phyloP scores from a whole-genome alignment of 345 rosid genomes.

The Rhodamnia argentea region DNA sequence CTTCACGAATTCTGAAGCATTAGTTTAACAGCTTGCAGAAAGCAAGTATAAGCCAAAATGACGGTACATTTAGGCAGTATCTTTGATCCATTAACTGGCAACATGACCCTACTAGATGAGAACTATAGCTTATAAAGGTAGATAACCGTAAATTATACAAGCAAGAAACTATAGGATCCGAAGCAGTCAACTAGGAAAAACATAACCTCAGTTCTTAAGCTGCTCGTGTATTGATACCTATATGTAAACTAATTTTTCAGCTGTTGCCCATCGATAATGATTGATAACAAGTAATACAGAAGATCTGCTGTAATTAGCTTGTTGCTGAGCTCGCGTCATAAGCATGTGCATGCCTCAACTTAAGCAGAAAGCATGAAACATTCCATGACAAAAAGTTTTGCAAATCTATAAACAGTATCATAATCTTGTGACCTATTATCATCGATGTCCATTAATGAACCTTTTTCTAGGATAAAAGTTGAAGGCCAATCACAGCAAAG shows the following conservation, averaged over 20 bases:
- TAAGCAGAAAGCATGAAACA: neutral
- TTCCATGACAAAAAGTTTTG: neutral
- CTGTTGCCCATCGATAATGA: neutral
- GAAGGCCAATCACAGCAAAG: neutral
- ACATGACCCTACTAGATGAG: neutral
- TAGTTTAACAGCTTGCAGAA: neutral
- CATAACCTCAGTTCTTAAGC: neutral
- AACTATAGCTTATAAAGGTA: neutral
- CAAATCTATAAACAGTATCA: neutral
- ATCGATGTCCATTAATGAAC: neutral
- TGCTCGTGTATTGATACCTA: neutral
- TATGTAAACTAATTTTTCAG: neutral
- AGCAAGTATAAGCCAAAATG: neutral
- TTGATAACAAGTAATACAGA: neutral
- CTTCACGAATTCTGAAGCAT: neutral
- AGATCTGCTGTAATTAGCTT: neutral
- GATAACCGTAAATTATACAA: neutral
- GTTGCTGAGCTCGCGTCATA: neutral
- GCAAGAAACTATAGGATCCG: neutral
- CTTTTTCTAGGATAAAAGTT: neutral
- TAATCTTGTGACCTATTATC: neutral
- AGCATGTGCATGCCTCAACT: neutral
- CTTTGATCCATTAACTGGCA: neutral
- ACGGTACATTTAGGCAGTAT: neutral
- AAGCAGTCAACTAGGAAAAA: neutral